A percentile compares a stretch with the other conserved stretches of the same genome.
Conservation (phyloP, 1,284 basidiomycete genomes). For the Phylloporus sp. region DNA sequence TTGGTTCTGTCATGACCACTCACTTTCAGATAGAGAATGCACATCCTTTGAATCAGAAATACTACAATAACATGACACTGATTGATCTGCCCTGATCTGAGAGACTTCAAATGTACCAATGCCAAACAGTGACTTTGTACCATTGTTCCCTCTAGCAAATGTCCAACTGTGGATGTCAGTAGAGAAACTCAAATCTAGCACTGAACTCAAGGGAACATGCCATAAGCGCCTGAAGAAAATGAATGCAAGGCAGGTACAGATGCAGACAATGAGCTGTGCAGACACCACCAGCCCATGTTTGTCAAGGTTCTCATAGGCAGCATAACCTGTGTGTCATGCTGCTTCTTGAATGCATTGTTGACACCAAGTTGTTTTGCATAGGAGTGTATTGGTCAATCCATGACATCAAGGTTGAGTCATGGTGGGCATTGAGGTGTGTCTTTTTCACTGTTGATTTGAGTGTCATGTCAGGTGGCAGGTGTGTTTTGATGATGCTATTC, state of each 20-base stretch:
- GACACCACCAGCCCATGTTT: conserved; percentile 43
- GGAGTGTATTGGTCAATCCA: conserved; percentile 63
- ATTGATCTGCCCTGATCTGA: no score
- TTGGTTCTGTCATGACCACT: no score
- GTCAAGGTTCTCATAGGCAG: conserved; percentile 40
- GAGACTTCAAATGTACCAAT: no score
- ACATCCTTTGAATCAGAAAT: no score
- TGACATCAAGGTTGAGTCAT: conserved; percentile 77
- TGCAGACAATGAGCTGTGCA: conserved; percentile 1
- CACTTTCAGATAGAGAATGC: no score
- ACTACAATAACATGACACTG: no score
- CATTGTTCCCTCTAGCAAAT: no score
- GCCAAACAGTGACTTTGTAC: no score
- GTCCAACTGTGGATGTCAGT: conserved; percentile 29
- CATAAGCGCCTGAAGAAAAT: conserved; percentile 13
- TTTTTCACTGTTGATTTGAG: not conserved
- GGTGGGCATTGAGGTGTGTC: conserved; percentile 74
- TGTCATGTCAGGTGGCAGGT: conserved; percentile 49
- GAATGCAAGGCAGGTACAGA: conserved; percentile 28
- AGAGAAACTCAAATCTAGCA: conserved; percentile 47
- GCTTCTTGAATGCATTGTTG: not conserved
- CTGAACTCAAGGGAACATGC: conserved; percentile 56
- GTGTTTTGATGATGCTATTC: conserved; percentile 76
- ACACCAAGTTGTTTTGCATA: conserved; percentile 13
- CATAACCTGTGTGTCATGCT: conserved; percentile 68